Evolutionary conservation across 2,329 filamentous ascomycete genomes (phyloP), one percentile per base, ranked within the genome.

Genomic region (Botrytis fragariae): DNA sequence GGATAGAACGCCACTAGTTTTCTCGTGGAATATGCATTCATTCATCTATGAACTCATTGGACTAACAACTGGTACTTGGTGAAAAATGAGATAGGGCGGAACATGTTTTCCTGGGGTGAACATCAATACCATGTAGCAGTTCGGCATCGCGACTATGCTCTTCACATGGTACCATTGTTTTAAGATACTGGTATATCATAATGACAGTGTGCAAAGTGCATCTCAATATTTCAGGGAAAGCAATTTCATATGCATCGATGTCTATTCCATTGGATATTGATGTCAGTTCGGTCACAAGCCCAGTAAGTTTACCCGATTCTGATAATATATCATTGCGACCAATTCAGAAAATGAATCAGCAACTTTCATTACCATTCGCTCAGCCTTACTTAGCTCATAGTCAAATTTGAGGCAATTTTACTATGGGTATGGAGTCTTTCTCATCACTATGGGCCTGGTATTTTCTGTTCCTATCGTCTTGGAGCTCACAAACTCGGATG

Each of bases 361-460:
- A 22, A 37, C 4, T 20, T 35, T 12, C 32, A 9, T 37, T 7
- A 22, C 8, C 32, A 22, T 29, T 32, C 35, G 9, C 32, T 60
- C 18, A 37, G 37, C 14, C 1, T 37, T 10, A 22, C 9, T 12
- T 10, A 7, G 32, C 9, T 35, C 57, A 25, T 12, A 37, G 32
- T 35, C 18, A 10, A 37, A 37, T 3, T 20, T 44, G 7, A 20
- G 22, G 0, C 25, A 12, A 29, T n/a, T 12, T 18, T 0, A 0
- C 12, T 3, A 14, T 44, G 9, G 7, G 25, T 3, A 2, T 44
- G 4, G 20, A 10, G 2, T 10, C 9, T 35, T 60, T 20, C 18
- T 60, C 57, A 6, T 32, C 14, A 22, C 16, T 22, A 12, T 60
- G 18, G 12, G 16, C 5, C 18, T 16, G 12, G 1, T 1, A 8